A percentile compares a stretch with the other conserved stretches of the same genome.
Conservation (phyloP, 805 yeast genomes). For the Nakazawaea laoshanensis region DNA sequence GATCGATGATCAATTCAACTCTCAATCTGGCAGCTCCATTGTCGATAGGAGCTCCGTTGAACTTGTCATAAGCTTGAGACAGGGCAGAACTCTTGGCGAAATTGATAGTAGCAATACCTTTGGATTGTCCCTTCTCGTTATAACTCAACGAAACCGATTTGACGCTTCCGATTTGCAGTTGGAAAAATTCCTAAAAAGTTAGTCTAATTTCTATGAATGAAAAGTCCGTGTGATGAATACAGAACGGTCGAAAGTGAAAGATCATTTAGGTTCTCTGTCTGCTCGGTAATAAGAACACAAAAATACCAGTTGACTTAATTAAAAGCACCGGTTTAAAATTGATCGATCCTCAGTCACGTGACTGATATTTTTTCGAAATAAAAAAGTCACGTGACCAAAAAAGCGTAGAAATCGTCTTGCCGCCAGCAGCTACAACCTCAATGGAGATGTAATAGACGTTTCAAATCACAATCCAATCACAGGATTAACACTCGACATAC, state of each 20-base stretch:
- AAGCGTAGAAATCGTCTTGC: too few species aligned
- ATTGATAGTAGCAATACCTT: conserved; percentile 84
- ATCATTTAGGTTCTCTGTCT: conserved; percentile 2
- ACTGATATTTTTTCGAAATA: too few species aligned
- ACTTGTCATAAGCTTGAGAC: conserved; percentile 67
- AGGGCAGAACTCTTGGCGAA: conserved; percentile 70
- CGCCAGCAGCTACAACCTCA: too few species aligned
- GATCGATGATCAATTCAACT: conserved; percentile 79
- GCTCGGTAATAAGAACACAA: conserved; percentile 1
- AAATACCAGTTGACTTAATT: conserved; percentile 3
- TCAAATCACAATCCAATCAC: too few species aligned
- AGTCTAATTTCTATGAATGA: background rate
- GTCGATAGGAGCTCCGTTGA: conserved; percentile 91
- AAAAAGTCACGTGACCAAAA: too few species aligned
- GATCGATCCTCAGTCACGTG: too few species aligned
- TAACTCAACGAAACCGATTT: conserved; percentile 61
- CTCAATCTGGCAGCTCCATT: conserved; percentile 72
- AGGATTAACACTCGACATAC: too few species aligned
- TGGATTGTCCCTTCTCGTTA: conserved; percentile 82
- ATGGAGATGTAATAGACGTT: too few species aligned
- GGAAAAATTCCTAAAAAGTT: conserved; percentile 69
- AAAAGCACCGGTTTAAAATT: conserved; percentile 6
- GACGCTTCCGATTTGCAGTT: conserved; percentile 82
- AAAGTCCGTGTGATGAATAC: background rate
- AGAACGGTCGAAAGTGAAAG: background rate